Conservation (phyloP, 352 stramenopile species). For the Globisporangium apiculatum region DNA sequence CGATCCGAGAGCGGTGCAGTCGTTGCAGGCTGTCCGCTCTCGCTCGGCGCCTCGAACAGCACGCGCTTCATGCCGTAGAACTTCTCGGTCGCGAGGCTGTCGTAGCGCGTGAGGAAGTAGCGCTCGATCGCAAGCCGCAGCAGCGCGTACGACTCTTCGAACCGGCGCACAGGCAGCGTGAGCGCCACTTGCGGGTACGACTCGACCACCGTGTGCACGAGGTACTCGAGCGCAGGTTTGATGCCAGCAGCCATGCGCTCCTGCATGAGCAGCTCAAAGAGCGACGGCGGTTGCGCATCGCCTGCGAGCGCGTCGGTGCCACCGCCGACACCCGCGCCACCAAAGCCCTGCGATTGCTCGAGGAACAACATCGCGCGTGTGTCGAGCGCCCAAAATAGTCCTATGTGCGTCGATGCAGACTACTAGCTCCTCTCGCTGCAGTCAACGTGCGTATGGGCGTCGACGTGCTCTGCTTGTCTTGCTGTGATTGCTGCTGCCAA, state of each 20-base stretch:
- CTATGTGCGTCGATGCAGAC: no score
- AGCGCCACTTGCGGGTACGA: conserved; percentile 59
- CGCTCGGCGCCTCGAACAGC: conserved; percentile 17
- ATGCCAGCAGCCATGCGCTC: conserved; percentile 72
- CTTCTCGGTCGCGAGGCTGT: conserved; percentile 71
- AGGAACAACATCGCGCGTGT: conserved; percentile 56
- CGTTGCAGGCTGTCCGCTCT: conserved; percentile 6
- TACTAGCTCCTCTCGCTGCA: no score
- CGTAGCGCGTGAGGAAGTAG: conserved; percentile 74
- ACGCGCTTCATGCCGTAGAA: conserved; percentile 86
- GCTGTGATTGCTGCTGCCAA: no score
- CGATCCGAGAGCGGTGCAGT: conserved; percentile 34
- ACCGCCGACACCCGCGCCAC: conserved; percentile 12
- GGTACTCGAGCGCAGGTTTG: conserved; percentile 70
- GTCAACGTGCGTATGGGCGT: no score
- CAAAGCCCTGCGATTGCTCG: conserved; percentile 74
- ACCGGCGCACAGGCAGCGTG: conserved; percentile 43
- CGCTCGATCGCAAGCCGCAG: conserved; percentile 48
- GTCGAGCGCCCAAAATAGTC: no score
- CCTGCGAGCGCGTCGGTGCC: conserved; percentile 4
- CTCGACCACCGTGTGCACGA: conserved; percentile 64
- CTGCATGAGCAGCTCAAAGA: conserved; percentile 87
- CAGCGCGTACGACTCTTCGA: conserved; percentile 78
- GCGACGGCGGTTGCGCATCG: conserved; percentile 34
- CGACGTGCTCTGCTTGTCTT: no score